Base-by-base conservation (phyloP, 148 eudicot genomes). In the Spergularia marina region DNA sequence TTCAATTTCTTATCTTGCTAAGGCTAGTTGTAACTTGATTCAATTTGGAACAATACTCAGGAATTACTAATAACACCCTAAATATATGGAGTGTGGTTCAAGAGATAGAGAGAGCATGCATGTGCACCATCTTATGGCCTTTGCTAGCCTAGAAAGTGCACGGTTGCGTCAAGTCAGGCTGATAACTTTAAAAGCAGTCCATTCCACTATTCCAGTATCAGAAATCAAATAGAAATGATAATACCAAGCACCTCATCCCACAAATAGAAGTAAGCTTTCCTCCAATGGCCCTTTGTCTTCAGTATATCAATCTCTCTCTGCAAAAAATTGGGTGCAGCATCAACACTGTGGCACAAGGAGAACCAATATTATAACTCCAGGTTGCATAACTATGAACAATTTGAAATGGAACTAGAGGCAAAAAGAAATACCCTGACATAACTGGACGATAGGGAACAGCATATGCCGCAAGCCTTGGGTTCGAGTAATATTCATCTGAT, bases 391-490 rank as follows among this genome's bases (percentile, higher is more conserved):
- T 34, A 52, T 47, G 5, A 61, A 47, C 16, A 65, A 71, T 20
- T 23, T 36, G 70, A 20, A 60, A 57, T 59, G 52, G 60, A 81
- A 66, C 51, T 70, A 74, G 68, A 53, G 61, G 61, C 36, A 67
- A 71, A 82, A 58, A 52, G 58, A 11, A 12, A 59, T 87, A 95
- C 98, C 96, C 39, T 68, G 92, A 81, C 70, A 90, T 80, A 30
- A 92, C 91, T 71, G 87, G 94, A 64, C 83, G 72, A 83, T 86
- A 85, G 74, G 99, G 99, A 73, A 95, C 96, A 76, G 99, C 99
- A 87, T 95, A 95, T 80, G 99, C 99, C 53, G 99, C 97, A 80
- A 95, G 91, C 70, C 97, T 89, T 73, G 97, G 92, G 70, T 95
- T 92, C 41, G 92, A 89, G 72, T 84, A 85, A 82, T 90, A 95